Evolutionary conservation across 2,329 filamentous ascomycete species (phyloP), one percentile per base, ranked within the genome.

Genomic region (Aspergillus brunneoviolaceus): DNA sequence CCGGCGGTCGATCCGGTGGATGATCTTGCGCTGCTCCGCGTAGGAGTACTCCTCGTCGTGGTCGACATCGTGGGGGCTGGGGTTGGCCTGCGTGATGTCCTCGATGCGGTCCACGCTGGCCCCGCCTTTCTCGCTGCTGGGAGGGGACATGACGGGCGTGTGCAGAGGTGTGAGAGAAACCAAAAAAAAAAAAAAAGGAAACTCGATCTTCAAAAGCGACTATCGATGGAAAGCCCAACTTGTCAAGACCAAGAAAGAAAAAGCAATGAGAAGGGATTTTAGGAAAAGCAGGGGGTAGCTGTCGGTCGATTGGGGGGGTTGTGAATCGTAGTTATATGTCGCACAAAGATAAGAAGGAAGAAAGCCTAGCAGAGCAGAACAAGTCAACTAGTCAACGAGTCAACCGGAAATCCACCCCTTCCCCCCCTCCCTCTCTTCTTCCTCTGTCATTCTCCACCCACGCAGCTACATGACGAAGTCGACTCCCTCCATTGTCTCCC

Each of bases 1-100:
- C 1, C 87, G 85, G 39, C 80, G 78, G 73, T 96, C 91, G 65
- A 95, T 80, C 16, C 86, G 85, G 61, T 83, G 82, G 45, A 92
- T 85, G 69, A 95, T 91, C 52, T 78, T 82, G 71, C 80, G 85
- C 76, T 89, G 85, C 76, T 94, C 87, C 19, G 80, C 74, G 0
- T 81, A 80, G 0, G 84, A 82, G 74, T 88, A 87, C 48, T 66
- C 68, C 23, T 69, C 62, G 25, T 71, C 69, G 10, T 65, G 67
- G 54, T 69, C 63, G 14, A 62, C 39, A 31, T 63, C 21, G 39
- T 63, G 51, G 14, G 60, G 31, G 10, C 58, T 60, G 7, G 55
- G 49, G 5, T 58, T 55, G 25, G 58, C 59, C 16, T n/a, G 39
- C 1, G 39, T 45, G 27, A 66, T 57, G 57, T 67, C 60, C 50